Conservation (phyloP, 1,284 basidiomycete species). For the Ceratobasidium theobromae region DNA sequence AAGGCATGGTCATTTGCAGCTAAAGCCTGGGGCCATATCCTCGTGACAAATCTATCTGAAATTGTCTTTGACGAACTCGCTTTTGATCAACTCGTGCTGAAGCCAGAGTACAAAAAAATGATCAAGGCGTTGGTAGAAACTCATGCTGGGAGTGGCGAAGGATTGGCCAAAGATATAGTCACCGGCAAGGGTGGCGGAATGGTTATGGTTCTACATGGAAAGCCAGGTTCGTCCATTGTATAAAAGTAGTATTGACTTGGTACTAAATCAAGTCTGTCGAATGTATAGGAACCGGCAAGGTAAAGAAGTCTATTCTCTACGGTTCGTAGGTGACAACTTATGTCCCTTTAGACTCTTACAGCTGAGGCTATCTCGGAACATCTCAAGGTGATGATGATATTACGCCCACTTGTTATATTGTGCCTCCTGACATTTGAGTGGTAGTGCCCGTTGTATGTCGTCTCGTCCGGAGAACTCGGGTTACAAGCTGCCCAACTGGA, state of each 20-base stretch:
- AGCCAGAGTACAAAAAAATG: conserved; percentile 26
- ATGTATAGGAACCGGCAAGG: conserved; percentile 31
- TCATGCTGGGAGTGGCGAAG: conserved; percentile 1
- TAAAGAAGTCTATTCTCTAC: neutral
- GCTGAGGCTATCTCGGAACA: conserved; percentile 31
- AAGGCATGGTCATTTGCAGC: conserved; percentile 21
- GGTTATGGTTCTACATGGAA: conserved; percentile 30
- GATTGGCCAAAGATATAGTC: conserved; percentile 18
- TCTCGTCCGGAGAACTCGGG: conserved; percentile 60
- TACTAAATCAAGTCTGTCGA: neutral
- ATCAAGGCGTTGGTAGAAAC: conserved; percentile 30
- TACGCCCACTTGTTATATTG: neutral
- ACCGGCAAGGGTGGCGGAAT: conserved; percentile 25
- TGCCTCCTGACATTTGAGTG: neutral
- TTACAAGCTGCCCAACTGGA: conserved; percentile 52
- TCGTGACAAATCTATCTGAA: neutral
- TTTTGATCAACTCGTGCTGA: conserved; percentile 26
- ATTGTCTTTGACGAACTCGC: conserved; percentile 25
- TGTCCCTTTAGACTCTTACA: conserved; percentile 1
- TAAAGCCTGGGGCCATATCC: conserved; percentile 7
- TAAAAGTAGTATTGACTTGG: no score
- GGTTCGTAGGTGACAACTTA: neutral
- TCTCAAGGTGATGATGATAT: conserved; percentile 6
- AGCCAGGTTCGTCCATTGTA: conserved; percentile 25
- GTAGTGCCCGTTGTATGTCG: conserved; percentile 54